These are phyloP conservation scores for Fusarium sororula DNA, from an alignment of 2,329 filamentous ascomycete genomes.

Conservation along the genomic window DNA sequence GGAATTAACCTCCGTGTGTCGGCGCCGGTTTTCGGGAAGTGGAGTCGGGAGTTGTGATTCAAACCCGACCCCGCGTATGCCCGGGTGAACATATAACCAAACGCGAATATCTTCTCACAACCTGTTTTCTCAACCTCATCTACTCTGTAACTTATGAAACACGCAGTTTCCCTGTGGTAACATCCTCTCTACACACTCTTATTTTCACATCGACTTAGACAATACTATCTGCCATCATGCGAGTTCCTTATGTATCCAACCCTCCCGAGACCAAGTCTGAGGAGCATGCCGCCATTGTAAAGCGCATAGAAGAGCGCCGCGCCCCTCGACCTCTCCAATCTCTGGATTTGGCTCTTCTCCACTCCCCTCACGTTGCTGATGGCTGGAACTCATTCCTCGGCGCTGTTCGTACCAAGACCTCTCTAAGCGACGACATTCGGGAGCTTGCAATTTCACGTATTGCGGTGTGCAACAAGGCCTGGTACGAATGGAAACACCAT, in stretches of 20 bases:
- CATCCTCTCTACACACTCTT: background rate
- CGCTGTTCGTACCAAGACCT: slow-evolving; percentile 65
- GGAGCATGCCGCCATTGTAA: slow-evolving; percentile 66
- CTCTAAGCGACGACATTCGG: slow-evolving; percentile 64
- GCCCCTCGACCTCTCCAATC: slow-evolving; percentile 75
- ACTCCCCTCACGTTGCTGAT: slow-evolving; percentile 77
- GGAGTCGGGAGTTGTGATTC: slow-evolving; percentile 40
- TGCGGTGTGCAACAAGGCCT: slow-evolving; percentile 80
- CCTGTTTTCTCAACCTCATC: background rate
- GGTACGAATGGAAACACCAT: slow-evolving; percentile 88
- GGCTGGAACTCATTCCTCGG: slow-evolving; percentile 79
- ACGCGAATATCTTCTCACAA: slow-evolving; percentile 1
- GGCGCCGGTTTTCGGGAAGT: slow-evolving; percentile 41
- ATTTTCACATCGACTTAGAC: slow-evolving; percentile 14
- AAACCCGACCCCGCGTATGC: slow-evolving; percentile 38
- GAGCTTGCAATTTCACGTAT: slow-evolving; percentile 85
- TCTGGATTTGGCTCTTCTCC: slow-evolving; percentile 79
- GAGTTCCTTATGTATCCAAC: slow-evolving; percentile 70
- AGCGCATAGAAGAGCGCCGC: slow-evolving; percentile 72
- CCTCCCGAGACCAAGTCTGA: slow-evolving; percentile 56
- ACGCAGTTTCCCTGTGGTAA: background rate
- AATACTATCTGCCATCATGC: slow-evolving; percentile 58
- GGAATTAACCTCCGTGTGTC: slow-evolving; percentile 25
- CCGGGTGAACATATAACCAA: slow-evolving; percentile 45
- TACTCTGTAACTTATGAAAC: background rate